A percentile compares a stretch with the other conserved stretches of the same genome.
These are phyloP conservation scores for Straminergon stramineum DNA, from an alignment of 225 moss, liverwort and hornwort genomes.

Conservation along the genomic window DNA sequence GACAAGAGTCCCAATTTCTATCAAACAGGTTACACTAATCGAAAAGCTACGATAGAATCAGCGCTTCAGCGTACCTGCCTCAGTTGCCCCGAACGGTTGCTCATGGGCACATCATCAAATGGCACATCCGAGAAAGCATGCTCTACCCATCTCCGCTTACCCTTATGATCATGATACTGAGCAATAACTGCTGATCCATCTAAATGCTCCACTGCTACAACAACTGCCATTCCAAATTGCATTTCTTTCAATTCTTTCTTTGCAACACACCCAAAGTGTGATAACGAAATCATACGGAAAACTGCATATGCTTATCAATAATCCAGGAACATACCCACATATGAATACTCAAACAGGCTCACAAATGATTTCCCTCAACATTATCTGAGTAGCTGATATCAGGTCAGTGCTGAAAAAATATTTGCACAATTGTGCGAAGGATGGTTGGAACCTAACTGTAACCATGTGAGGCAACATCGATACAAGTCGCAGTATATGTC, in stretches of 20 bases:
- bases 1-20: background rate
- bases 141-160: constrained; percentile 36
- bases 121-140: constrained; percentile 18
- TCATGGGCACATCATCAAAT: constrained; percentile 37
- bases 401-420: background rate
- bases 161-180: constrained; percentile 34
- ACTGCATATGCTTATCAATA: background rate
- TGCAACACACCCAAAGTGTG: background rate
- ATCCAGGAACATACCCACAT: background rate
- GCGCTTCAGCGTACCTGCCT: constrained; percentile 13
- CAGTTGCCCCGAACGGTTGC: constrained; percentile 23
- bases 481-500: constrained; percentile 78
- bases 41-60: background rate
- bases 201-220: constrained; percentile 57
- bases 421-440: background rate
- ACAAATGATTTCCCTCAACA: background rate
- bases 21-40: background rate
- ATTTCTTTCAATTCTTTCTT: background rate
- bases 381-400: background rate
- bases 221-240: constrained; percentile 47
- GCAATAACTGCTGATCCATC: constrained; percentile 41
- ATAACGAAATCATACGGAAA: background rate
- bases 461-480: constrained; percentile 83
- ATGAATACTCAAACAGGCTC: background rate
- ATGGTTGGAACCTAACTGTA: constrained; percentile 51